Percentiles rank a stretch among this genome's conserved stretches.
Conservation (phyloP, 1,284 basidiomycete genomes). For the Trichosporon coremiiforme region DNA sequence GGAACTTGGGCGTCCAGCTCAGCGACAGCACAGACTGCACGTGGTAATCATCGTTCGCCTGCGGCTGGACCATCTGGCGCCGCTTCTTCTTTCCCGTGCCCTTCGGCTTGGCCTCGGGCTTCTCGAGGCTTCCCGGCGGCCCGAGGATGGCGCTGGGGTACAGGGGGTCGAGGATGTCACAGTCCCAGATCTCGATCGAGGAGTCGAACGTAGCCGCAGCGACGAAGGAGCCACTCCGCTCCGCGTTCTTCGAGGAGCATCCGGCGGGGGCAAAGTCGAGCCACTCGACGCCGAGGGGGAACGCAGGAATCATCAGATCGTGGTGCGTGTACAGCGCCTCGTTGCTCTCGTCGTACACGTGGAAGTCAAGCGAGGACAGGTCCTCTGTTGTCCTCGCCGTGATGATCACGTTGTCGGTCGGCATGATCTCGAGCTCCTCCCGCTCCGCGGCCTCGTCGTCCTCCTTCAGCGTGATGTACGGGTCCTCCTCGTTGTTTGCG, state of each 20-base stretch:
- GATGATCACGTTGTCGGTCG: slow-evolving; percentile 90
- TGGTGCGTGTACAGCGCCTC: slow-evolving; percentile 97
- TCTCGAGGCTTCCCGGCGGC: slow-evolving; percentile 66
- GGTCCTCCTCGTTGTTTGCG: slow-evolving; percentile 89
- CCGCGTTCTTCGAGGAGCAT: slow-evolving; percentile 44
- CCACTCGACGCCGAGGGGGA: slow-evolving; percentile 99
- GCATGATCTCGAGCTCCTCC: slow-evolving; percentile 84
- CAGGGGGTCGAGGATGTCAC: slow-evolving; percentile 90
- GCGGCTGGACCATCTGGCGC: slow-evolving; percentile 77
- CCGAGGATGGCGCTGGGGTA: slow-evolving; percentile 93
- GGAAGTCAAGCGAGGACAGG: slow-evolving; percentile 91
- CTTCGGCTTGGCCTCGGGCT: slow-evolving; percentile 72
- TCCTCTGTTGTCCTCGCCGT: slow-evolving; percentile 96
- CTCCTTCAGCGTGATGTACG: slow-evolving; percentile 94
- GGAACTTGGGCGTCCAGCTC: slow-evolving; percentile 86
- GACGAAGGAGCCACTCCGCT: slow-evolving; percentile 75
- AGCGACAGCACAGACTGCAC: slow-evolving; percentile 90
- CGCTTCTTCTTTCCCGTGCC: slow-evolving; percentile 94
- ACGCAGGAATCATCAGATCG: slow-evolving; percentile 95
- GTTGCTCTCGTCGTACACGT: slow-evolving; percentile 88
- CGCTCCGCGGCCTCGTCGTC: slow-evolving; percentile 81
- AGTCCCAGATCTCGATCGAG: slow-evolving; percentile 97
- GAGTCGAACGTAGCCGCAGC: slow-evolving; percentile 97
- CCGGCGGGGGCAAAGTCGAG: slow-evolving; percentile 72
- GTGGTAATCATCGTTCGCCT: slow-evolving; percentile 72